Percentiles rank a stretch among this genome's conserved stretches.
Evolutionary conservation across 192 early-diverging fungal genomes (phyloP).

Genomic region (Gonapodya prolifera): DNA sequence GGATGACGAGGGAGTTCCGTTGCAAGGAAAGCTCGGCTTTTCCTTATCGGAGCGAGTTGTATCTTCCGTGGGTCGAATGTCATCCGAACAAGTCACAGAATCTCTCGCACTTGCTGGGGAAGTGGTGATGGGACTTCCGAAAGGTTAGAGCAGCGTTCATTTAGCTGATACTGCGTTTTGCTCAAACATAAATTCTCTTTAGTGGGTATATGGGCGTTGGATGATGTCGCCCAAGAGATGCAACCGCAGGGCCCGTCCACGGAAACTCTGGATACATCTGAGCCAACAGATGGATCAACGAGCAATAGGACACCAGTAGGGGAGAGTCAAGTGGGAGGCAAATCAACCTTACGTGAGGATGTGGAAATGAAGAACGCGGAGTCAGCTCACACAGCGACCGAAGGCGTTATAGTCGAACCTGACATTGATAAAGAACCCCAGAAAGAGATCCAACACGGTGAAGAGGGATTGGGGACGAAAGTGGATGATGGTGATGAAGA

Average conservation of each 20-base stretch:
- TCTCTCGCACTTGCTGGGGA: background rate
- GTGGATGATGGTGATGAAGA: background rate
- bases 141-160: background rate
- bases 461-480: background rate
- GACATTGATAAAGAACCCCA: too few relatives aligned
- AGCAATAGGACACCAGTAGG: too few relatives aligned
- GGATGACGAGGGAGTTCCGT: conserved; percentile 7
- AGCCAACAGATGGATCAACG: too few relatives aligned
- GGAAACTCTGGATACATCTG: too few relatives aligned
- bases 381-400: too few relatives aligned
- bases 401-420: too few relatives aligned
- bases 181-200: background rate
- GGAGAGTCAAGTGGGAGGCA: too few relatives aligned
- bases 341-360: too few relatives aligned
- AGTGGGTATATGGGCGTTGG: background rate
- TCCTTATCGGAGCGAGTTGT: conserved; percentile 2
- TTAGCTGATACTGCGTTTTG: too few relatives aligned
- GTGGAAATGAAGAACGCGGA: too few relatives aligned
- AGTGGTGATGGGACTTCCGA: background rate
- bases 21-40: background rate
- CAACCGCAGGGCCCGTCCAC: too few relatives aligned
- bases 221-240: too few relatives aligned
- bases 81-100: conserved; percentile 5
- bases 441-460: background rate
- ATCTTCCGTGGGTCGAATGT: background rate